These are phyloP conservation scores for Thelonectria rubi DNA, from an alignment of 2,329 filamentous ascomycete genomes.

Conservation along the genomic window DNA sequence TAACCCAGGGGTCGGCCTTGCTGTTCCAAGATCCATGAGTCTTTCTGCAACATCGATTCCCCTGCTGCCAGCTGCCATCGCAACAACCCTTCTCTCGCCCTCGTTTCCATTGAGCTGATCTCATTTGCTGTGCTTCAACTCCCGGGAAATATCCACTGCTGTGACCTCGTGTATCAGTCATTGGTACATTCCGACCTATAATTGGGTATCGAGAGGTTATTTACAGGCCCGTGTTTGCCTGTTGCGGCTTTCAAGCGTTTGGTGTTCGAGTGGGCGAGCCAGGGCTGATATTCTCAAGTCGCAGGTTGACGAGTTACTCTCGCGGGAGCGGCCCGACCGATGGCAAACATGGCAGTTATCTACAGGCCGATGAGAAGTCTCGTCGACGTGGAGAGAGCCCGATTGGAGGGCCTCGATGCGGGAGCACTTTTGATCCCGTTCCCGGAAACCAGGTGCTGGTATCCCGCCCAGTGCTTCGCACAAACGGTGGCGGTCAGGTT, in stretches of 20 bases:
- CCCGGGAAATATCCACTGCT: slow-evolving; percentile 25
- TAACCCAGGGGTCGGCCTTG: slow-evolving; percentile 27
- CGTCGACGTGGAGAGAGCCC: slow-evolving; percentile 1
- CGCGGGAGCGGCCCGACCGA: neutral
- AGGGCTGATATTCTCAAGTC: slow-evolving; percentile 4
- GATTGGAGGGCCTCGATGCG: slow-evolving; percentile 30
- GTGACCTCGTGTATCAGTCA: slow-evolving; percentile 17
- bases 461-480: neutral
- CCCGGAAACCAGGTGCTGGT: slow-evolving; percentile 19
- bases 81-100: neutral
- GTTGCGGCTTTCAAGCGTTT: slow-evolving; percentile 11
- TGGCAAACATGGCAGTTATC: neutral
- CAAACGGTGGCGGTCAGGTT: slow-evolving; percentile 31
- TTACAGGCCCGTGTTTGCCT: slow-evolving; percentile 27
- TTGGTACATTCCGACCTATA: neutral
- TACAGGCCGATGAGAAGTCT: neutral
- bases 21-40: neutral
- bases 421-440: slow-evolving; percentile 25
- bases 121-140: neutral
- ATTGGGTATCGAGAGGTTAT: slow-evolving; percentile 27
- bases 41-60: neutral
- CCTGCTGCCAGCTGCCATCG: neutral
- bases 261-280: neutral
- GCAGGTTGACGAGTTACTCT: neutral
- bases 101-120: neutral